Conservation (phyloP, 129 eudicot genomes). For the Arctium lappa region DNA sequence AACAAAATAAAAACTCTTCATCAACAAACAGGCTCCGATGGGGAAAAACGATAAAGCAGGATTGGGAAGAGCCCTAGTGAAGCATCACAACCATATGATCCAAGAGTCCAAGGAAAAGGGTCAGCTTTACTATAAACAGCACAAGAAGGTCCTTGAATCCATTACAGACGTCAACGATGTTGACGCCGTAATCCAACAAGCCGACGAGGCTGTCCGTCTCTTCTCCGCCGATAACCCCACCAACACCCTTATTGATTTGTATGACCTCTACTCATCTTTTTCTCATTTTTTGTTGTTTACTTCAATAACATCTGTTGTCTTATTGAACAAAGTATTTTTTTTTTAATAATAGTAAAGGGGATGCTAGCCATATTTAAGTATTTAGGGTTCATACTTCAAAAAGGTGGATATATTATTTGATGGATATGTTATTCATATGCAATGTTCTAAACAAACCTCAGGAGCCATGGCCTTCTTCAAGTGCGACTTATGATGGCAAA, state of each 20-base stretch:
- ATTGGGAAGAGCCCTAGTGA: constrained; percentile 87
- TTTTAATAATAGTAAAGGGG: neutral
- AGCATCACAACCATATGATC: constrained; percentile 79
- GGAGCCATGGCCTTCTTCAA: neutral
- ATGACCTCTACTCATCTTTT: constrained; percentile 6
- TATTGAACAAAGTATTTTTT: neutral
- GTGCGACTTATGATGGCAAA: neutral
- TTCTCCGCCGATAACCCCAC: constrained; percentile 51
- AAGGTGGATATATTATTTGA: no score
- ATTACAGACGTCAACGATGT: constrained; percentile 84
- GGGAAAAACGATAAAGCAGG: constrained; percentile 71
- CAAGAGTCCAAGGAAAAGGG: constrained; percentile 83
- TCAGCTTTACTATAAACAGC: constrained; percentile 44
- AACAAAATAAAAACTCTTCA: neutral
- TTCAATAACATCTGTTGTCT: no score
- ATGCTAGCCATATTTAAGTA: neutral
- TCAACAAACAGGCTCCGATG: constrained; percentile 17
- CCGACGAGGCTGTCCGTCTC: constrained; percentile 71
- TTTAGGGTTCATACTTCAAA: neutral
- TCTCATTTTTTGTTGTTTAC: neutral
- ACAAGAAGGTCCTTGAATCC: constrained; percentile 82
- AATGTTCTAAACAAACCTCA: neutral
- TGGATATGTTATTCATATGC: no score
- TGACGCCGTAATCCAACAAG: constrained; percentile 83
- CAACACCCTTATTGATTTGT: constrained; percentile 53